A percentile compares a stretch with the other conserved stretches of the same genome.
Evolutionary conservation across 228 moss, liverwort and hornwort species (phyloP).

Genomic region (Sphagnum magellanicum): DNA sequence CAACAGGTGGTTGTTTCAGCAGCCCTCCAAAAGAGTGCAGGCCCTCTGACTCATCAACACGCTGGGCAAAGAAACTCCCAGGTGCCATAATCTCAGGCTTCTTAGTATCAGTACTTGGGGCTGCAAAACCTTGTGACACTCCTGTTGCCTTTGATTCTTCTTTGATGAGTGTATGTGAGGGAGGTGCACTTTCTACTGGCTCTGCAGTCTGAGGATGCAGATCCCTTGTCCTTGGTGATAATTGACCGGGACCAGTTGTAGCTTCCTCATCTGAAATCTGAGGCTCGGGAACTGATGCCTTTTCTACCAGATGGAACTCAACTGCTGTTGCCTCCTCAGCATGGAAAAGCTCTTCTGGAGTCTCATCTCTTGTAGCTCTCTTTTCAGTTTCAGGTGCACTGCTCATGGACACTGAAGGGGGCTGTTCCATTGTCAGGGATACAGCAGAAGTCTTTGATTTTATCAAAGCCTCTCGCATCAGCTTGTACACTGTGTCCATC

Average conservation of each 20-base stretch:
- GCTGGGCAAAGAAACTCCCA: slow-evolving; percentile 19
- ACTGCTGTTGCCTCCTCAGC: slow-evolving; percentile 10
- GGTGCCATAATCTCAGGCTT: background rate
- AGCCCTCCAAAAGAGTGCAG: slow-evolving; percentile 36
- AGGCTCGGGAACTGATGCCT: slow-evolving; percentile 2
- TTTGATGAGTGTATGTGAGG: background rate
- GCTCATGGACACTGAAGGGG: slow-evolving; percentile 1
- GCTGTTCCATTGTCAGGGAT: background rate
- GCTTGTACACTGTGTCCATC: slow-evolving; percentile 31
- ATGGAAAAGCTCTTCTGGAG: slow-evolving; percentile 7
- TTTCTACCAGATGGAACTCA: background rate
- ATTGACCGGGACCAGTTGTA: slow-evolving; percentile 1
- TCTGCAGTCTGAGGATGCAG: slow-evolving; percentile 3
- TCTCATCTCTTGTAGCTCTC: slow-evolving; percentile 1
- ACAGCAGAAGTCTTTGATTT: slow-evolving; percentile 7
- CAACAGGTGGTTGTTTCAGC: slow-evolving; percentile 28
- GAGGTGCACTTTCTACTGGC: background rate
- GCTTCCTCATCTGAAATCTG: background rate
- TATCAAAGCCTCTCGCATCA: slow-evolving; percentile 27
- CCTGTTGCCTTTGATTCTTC: background rate
- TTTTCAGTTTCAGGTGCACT: slow-evolving; percentile 1
- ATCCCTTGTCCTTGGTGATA: slow-evolving; percentile 14
- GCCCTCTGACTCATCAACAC: slow-evolving; percentile 17
- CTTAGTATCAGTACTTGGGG: slow-evolving; percentile 1
- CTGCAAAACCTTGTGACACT: slow-evolving; percentile 8